Evolutionary conservation across 164 flowering plant genomes (phyloP).

Genomic region (Vitis cinerea): DNA sequence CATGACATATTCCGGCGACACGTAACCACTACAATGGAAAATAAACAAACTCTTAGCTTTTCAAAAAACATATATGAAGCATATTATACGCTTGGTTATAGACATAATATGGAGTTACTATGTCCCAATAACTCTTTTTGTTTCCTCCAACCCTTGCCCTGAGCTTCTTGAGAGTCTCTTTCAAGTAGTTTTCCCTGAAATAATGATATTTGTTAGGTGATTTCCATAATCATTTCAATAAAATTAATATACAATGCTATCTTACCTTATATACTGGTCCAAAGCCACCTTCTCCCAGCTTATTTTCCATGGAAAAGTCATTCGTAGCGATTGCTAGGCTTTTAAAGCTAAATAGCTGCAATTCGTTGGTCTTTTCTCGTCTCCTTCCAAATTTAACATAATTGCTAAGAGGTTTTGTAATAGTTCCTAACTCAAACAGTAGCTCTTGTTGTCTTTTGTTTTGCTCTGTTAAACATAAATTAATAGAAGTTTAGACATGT

Average conservation of each 20-base stretch:
- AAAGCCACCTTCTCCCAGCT: constrained; percentile 39
- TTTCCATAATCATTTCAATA: neutral
- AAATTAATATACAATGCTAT: neutral
- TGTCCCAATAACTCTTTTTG: no score
- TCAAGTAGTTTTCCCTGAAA: constrained; percentile 24
- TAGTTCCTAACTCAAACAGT: neutral
- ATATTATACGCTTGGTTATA: no score
- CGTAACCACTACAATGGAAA: constrained; percentile 22
- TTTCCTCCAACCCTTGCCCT: constrained; percentile 31
- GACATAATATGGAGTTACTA: no score
- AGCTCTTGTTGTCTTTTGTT: neutral
- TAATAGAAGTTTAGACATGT: neutral
- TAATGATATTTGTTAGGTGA: neutral
- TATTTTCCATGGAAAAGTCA: constrained; percentile 20
- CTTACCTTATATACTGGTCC: constrained; percentile 40
- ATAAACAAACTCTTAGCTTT: neutral
- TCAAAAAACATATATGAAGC: no score
- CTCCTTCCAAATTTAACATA: no score
- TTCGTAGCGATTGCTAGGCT: constrained; percentile 17
- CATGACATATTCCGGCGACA: constrained; percentile 2
- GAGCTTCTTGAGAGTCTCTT: constrained; percentile 29
- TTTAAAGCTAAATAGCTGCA: constrained; percentile 16
- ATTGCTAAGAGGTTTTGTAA: no score
- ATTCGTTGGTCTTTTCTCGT: neutral
- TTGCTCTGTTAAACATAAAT: neutral